Base-by-base conservation (phyloP, 2,329 filamentous ascomycete genomes). In the Talaromyces islandicus region DNA sequence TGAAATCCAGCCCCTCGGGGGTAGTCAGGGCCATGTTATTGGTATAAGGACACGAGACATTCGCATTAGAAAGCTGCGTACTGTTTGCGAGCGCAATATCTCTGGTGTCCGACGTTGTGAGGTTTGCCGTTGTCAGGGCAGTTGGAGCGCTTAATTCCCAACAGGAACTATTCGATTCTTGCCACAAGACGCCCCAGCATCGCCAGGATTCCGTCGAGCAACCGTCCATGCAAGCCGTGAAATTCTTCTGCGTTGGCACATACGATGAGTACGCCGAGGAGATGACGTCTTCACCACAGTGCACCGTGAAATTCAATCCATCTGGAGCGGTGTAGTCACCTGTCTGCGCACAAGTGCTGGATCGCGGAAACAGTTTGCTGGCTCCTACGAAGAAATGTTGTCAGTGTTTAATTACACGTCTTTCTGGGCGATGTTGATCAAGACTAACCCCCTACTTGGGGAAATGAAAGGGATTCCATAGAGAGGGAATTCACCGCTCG, bases 271-370 rank as follows among this genome's bases (percentile, higher is more conserved):
- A 55, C 30, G 58, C 35, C 24, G 52, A 30, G 9, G 58, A 32
- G 12, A 54, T 27, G 58, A 60, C 55, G n/a, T 43, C 48, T 56
- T 60, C 30, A n/a, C 43, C 53, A 25, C 58, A 60, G 24, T 60
- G 52, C 14, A 24, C 52, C 21, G 58, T 60, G 43, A 60, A 60
- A 38, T 60, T 60, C 29, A 60, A 46, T n/a, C 58, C 58, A 43
- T 60, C 58, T 43, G 51, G 30, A 30, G 58, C 43, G 12, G 58
- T 60, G 46, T 60, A 60, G 43, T 52, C 51, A 41, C 53, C 58
- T 24, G 43, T 50, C 24, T 50, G 19, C 5, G 7, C 14, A 14
- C 43, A 50, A 9, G 10, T 21, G 19, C n/a, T 25, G 19, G 43
- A 50, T 17, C 43, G 43, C 12, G 43, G 19, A 12, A 50, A 25